Percentiles rank a stretch among this genome's conserved stretches.
These are phyloP conservation scores for Cyberlindnera veronae DNA, from an alignment of 805 yeast species.

Conservation along the genomic window DNA sequence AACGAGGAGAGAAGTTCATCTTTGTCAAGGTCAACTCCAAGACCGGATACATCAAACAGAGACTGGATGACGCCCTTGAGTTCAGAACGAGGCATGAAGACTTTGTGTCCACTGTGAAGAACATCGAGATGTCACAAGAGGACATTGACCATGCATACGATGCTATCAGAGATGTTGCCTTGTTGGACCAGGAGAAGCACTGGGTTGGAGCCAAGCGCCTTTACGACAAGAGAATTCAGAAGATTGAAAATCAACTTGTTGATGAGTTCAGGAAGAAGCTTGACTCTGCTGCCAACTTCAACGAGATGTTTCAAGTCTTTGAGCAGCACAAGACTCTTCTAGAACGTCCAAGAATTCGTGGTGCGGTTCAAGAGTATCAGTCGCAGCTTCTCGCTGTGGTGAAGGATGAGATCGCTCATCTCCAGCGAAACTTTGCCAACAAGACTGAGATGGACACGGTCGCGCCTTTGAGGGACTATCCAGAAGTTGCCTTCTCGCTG, in stretches of 20 bases:
- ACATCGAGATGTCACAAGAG: conserved; percentile 13
- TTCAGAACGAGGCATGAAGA: conserved; percentile 56
- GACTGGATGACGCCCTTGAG: conserved; percentile 38
- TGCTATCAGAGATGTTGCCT: conserved; percentile 35
- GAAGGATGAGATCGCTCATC: conserved; percentile 40
- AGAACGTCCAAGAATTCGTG: conserved; percentile 49
- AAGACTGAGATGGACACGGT: conserved; percentile 36
- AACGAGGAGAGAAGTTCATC: conserved; percentile 66
- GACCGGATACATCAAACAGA: conserved; percentile 36
- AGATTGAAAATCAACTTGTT: conserved; percentile 46
- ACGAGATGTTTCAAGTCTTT: conserved; percentile 50
- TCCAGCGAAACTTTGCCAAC: conserved; percentile 38
- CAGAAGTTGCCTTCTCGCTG: conserved; percentile 43
- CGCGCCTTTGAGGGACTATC: conserved; percentile 42
- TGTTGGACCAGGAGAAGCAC: conserved; percentile 33
- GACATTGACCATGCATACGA: conserved; percentile 42
- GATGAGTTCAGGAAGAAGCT: conserved; percentile 37
- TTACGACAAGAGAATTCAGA: conserved; percentile 41
- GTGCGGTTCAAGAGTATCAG: conserved; percentile 60
- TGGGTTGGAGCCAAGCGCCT: conserved; percentile 42
- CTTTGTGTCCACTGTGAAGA: conserved; percentile 37
- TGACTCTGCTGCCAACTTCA: conserved; percentile 37
- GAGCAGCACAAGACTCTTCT: conserved; percentile 46
- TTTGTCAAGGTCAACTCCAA: conserved; percentile 57
- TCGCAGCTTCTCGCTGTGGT: conserved; percentile 45